These are phyloP conservation scores for Tylopilus sp. DNA, from an alignment of 768 basidiomycete genomes.

Conservation along the genomic window DNA sequence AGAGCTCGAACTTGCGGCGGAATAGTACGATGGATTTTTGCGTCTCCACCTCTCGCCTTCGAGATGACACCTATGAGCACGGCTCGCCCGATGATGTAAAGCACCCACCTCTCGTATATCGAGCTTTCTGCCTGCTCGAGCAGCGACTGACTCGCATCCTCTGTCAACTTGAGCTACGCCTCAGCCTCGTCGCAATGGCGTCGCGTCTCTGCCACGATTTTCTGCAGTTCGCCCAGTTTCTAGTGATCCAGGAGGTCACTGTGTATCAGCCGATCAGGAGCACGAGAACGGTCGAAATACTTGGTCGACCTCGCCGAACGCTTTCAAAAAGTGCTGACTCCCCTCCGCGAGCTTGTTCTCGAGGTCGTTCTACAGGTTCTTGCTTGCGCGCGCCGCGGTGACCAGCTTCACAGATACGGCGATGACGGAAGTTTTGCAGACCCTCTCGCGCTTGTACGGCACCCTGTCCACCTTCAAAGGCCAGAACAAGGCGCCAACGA, in stretches of 20 bases:
- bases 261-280: neutral
- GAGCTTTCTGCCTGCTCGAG: too few species aligned
- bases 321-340: slow-evolving; percentile 77
- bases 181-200: slow-evolving; percentile 79
- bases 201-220: slow-evolving; percentile 78
- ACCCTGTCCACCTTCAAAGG: too few species aligned
- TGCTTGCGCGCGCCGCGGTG: slow-evolving; percentile 71
- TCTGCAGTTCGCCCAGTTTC: slow-evolving; percentile 82
- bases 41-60: too few species aligned
- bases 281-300: slow-evolving; percentile 44
- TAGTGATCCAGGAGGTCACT: slow-evolving; percentile 30
- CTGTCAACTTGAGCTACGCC: too few species aligned
- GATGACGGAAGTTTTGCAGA: too few species aligned
- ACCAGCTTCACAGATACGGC: too few species aligned
- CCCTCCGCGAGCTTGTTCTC: slow-evolving; percentile 79
- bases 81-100: neutral
- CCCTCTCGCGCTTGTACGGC: too few species aligned
- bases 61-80: neutral
- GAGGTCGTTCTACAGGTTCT: slow-evolving; percentile 80
- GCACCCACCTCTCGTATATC: slow-evolving; percentile 62
- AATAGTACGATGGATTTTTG: too few species aligned
- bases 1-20: too few species aligned
- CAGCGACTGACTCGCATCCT: too few species aligned
- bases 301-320: slow-evolving; percentile 86
- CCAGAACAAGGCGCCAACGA: too few species aligned